Evolutionary conservation across 2,329 filamentous ascomycete species (phyloP).

Genomic region (Sphaceloma murrayae): DNA sequence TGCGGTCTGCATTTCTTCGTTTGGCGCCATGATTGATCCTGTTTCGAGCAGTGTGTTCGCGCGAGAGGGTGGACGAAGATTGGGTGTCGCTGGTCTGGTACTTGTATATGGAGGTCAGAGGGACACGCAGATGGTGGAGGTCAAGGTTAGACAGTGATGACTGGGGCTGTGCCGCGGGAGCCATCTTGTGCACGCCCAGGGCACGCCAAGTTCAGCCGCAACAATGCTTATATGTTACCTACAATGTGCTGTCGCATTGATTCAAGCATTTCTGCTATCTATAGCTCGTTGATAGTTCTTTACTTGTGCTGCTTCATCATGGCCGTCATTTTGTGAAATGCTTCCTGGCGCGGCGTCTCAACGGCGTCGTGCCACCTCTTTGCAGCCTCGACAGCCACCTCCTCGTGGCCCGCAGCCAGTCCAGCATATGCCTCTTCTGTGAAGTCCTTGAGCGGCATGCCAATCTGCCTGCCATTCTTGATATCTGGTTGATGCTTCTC

Average conservation of each 20-base stretch:
- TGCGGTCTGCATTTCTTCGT: constrained; percentile 42
- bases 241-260: too few relatives aligned
- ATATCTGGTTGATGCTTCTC: constrained; percentile 44
- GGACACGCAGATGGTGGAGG: constrained; percentile 8
- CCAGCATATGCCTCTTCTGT: constrained; percentile 41
- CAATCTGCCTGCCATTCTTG: constrained; percentile 39
- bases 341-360: constrained; percentile 41
- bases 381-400: constrained; percentile 42
- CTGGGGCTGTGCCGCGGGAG: constrained; percentile 18
- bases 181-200: constrained; percentile 30
- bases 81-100: neutral
- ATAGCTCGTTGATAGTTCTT: neutral
- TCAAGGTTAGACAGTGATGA: too few relatives aligned
- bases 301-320: constrained; percentile 18
- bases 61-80: too few relatives aligned
- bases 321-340: constrained; percentile 27
- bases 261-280: too few relatives aligned
- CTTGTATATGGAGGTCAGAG: neutral
- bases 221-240: too few relatives aligned
- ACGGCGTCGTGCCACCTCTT: constrained; percentile 34
- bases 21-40: constrained; percentile 23
- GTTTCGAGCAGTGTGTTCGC: neutral
- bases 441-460: constrained; percentile 47
- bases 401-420: constrained; percentile 40
- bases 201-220: too few relatives aligned